Conservation (phyloP, 1,284 basidiomycete species). For the Paramarasmius palmivorus region DNA sequence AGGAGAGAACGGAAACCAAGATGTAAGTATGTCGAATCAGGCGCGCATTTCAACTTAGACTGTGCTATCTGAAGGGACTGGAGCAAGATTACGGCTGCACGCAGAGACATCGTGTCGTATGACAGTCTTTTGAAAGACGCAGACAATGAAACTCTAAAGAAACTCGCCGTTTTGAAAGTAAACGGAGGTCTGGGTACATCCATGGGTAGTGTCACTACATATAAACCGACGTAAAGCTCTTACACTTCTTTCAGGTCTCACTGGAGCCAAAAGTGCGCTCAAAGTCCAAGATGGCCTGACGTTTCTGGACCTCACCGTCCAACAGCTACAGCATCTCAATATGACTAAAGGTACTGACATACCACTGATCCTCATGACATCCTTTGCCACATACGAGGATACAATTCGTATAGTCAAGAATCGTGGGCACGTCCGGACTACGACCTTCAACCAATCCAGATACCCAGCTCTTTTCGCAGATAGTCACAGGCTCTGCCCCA, state of each 20-base stretch:
- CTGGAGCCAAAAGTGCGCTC: conserved; percentile 88
- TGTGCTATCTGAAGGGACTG: conserved; percentile 67
- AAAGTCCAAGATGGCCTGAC: conserved; percentile 98
- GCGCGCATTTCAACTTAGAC: conserved; percentile 1
- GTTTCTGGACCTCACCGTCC: conserved; percentile 95
- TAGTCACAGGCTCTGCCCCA: conserved; percentile 88
- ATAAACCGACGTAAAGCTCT: conserved; percentile 1
- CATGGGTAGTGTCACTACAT: conserved; percentile 61
- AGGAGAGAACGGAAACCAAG: conserved; percentile 92
- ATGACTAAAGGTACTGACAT: conserved; percentile 78
- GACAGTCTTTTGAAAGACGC: conserved; percentile 63
- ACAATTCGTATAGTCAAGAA: conserved; percentile 99
- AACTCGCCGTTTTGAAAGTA: conserved; percentile 98
- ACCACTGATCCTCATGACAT: conserved; percentile 99
- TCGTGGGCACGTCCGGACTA: conserved; percentile 96
- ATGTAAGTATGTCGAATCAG: conserved; percentile 61
- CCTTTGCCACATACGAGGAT: conserved; percentile 99
- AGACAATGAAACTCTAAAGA: conserved; percentile 78
- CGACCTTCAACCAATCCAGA: conserved; percentile 97
- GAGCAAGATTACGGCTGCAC: conserved; percentile 71
- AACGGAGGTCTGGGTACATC: conserved; percentile 99
- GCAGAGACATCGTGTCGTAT: conserved; percentile 75
- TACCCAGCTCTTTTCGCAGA: conserved; percentile 98
- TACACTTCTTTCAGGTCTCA: conserved; percentile 64
- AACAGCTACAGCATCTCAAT: conserved; percentile 93